Conservation (phyloP, 176 grass and related monocot genomes). For the Metroxylon sagu region DNA sequence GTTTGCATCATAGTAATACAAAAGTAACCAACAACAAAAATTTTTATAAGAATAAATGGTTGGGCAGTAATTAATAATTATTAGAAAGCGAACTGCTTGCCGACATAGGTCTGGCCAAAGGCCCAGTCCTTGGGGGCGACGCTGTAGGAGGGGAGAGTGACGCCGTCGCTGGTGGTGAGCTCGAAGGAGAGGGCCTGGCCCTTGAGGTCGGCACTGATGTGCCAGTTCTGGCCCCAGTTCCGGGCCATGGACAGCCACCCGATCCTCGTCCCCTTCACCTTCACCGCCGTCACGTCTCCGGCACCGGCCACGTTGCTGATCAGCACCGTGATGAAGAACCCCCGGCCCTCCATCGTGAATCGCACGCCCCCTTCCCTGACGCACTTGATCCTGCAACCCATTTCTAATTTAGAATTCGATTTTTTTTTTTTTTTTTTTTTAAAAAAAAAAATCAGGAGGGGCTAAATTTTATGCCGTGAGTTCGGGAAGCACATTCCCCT, state of each 20-base stretch:
- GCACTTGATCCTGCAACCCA: slow-evolving; percentile 63
- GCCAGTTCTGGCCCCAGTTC: slow-evolving; percentile 95
- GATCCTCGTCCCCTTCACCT: slow-evolving; percentile 67
- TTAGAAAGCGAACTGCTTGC: slow-evolving; percentile 93
- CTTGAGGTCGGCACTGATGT: slow-evolving; percentile 68
- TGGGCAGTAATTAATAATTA: no score
- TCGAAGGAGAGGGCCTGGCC: slow-evolving; percentile 86
- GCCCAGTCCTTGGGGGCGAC: slow-evolving; percentile 78
- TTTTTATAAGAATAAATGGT: no score
- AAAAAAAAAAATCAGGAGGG: no score
- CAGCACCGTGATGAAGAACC: slow-evolving; percentile 67
- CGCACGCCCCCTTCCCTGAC: slow-evolving; percentile 66
- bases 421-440: no score
- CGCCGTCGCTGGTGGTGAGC: slow-evolving; percentile 67
- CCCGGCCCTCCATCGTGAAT: slow-evolving; percentile 50
- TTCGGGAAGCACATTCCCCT: no score
- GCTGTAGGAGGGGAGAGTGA: slow-evolving; percentile 55
- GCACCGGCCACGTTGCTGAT: slow-evolving; percentile 90
- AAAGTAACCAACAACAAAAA: no score
- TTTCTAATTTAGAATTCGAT: slow-evolving; percentile 3
- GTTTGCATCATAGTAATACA: no score
- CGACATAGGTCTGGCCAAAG: slow-evolving; percentile 64
- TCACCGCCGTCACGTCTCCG: slow-evolving; percentile 69
- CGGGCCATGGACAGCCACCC: slow-evolving; percentile 93
- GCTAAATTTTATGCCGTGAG: no score